A percentile compares a stretch with the other conserved stretches of the same genome.
These are phyloP conservation scores for Aspergillus campestris DNA, from an alignment of 495 filamentous ascomycete species.

Conservation along the genomic window DNA sequence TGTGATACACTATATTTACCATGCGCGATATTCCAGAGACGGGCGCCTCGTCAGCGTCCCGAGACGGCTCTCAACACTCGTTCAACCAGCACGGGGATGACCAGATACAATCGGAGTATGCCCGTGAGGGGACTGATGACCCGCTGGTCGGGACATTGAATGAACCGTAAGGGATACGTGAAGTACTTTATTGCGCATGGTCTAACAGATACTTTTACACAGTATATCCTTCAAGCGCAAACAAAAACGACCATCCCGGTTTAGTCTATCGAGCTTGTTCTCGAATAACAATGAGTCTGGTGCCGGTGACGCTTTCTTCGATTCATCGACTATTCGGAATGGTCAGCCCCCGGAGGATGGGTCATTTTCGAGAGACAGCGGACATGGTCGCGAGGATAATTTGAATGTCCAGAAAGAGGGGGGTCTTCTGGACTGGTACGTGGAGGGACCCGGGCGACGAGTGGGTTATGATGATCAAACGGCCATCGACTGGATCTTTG, in stretches of 20 bases:
- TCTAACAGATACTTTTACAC: slow-evolving; percentile 10
- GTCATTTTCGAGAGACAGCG: slow-evolving; percentile 2
- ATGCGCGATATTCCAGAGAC: slow-evolving; percentile 8
- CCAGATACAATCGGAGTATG: neutral
- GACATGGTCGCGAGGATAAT: slow-evolving; percentile 30
- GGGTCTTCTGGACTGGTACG: slow-evolving; percentile 71
- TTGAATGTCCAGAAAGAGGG: slow-evolving; percentile 52
- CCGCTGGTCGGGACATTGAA: slow-evolving; percentile 39
- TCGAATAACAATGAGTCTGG: slow-evolving; percentile 23
- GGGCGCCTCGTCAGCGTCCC: slow-evolving; percentile 7
- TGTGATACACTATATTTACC: slow-evolving; percentile 11
- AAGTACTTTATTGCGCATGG: neutral
- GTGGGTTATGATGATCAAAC: slow-evolving; percentile 96
- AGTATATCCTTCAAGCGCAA: slow-evolving; percentile 82
- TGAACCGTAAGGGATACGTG: slow-evolving; percentile 31
- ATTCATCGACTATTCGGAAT: slow-evolving; percentile 14
- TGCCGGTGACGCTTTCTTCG: slow-evolving; percentile 16
- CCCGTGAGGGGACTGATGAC: slow-evolving; percentile 28
- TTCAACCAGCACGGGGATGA: slow-evolving; percentile 4
- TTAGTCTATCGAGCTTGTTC: slow-evolving; percentile 50
- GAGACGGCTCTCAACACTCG: slow-evolving; percentile 2
- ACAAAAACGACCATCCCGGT: slow-evolving; percentile 53
- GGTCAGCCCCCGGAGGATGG: slow-evolving; percentile 9
- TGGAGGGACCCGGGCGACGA: slow-evolving; percentile 81
- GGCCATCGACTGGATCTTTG: slow-evolving; percentile 99